Percentiles rank a stretch among this genome's conserved stretches.
These are phyloP conservation scores for Daldinia grandis DNA, from an alignment of 495 filamentous ascomycete genomes.

Conservation along the genomic window DNA sequence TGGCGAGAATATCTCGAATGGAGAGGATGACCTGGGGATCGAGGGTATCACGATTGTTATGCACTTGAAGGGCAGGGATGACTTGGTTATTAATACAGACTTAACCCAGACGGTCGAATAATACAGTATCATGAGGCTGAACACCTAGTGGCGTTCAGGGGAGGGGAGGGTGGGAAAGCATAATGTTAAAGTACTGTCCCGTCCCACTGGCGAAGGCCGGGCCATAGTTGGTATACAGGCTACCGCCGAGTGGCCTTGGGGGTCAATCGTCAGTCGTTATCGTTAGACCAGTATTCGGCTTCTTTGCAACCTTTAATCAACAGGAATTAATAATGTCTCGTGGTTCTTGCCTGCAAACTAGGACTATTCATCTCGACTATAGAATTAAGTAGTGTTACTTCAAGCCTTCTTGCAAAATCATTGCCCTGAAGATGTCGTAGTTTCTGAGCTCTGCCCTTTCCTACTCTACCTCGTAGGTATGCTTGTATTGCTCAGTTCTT, in stretches of 20 bases:
- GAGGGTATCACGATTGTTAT: slow-evolving; percentile 56
- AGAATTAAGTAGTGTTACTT: not conserved
- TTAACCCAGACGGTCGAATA: slow-evolving; percentile 36
- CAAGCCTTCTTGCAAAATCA: not conserved
- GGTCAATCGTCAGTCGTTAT: slow-evolving; percentile 2
- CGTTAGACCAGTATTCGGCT: slow-evolving; percentile 19
- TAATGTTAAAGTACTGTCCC: not conserved
- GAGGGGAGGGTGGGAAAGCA: not conserved
- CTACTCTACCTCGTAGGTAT: not conserved
- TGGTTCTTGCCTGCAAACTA: not conserved
- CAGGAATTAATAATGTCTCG: not conserved
- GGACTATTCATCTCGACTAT: not conserved
- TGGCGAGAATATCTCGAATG: not conserved
- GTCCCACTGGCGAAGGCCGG: not conserved
- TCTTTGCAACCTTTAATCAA: not conserved
- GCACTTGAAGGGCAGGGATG: slow-evolving; percentile 55
- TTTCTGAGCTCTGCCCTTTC: not conserved
- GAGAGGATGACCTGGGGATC: slow-evolving; percentile 48
- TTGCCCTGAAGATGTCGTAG: not conserved
- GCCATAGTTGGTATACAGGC: not conserved
- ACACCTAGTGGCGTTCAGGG: not conserved
- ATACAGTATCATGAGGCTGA: not conserved
- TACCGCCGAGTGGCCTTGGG: not conserved
- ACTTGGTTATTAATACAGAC: slow-evolving; percentile 57
- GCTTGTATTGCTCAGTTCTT: too few species aligned